Conservation (phyloP, 257 asterid genomes). For the Lithospermum erythrorhizon region DNA sequence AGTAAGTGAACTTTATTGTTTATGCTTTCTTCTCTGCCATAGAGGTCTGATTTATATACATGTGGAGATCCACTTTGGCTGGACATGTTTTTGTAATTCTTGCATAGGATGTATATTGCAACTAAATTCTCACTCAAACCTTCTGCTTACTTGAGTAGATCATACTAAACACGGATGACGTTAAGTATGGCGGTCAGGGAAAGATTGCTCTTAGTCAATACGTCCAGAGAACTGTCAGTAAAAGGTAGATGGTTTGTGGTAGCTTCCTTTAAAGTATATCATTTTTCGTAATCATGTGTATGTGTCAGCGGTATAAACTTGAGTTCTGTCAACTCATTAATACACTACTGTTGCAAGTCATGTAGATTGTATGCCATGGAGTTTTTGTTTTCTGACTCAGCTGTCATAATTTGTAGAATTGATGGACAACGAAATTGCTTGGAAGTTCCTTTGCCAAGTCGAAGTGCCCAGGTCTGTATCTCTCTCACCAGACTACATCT, state of each 20-base stretch:
- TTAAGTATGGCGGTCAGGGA: constrained; percentile 72
- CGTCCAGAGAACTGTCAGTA: constrained; percentile 53
- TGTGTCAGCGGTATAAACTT: too few species aligned
- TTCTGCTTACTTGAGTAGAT: constrained; percentile 33
- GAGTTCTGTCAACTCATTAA: too few species aligned
- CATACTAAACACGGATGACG: constrained; percentile 70
- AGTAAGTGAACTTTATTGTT: constrained; percentile 39
- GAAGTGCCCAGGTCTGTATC: constrained; percentile 83
- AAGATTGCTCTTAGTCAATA: constrained; percentile 41
- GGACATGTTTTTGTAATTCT: too few species aligned
- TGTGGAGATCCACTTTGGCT: neutral
- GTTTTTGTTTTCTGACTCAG: neutral
- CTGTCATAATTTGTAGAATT: constrained; percentile 32
- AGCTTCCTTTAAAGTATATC: neutral
- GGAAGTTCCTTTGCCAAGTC: constrained; percentile 71
- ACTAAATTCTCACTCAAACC: constrained; percentile 9
- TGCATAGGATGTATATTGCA: neutral
- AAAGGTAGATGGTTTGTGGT: constrained; percentile 34
- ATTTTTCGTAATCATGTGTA: neutral
- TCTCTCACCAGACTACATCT: constrained; percentile 3
- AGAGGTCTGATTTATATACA: neutral
- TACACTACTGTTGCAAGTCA: neutral
- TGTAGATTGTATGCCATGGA: constrained; percentile 5
- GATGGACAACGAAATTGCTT: constrained; percentile 68
- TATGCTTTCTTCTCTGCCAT: constrained; percentile 11